A percentile compares a stretch with the other conserved stretches of the same genome.
Evolutionary conservation across 2,329 filamentous ascomycete species (phyloP).

Genomic region (Neonectria coccinea): DNA sequence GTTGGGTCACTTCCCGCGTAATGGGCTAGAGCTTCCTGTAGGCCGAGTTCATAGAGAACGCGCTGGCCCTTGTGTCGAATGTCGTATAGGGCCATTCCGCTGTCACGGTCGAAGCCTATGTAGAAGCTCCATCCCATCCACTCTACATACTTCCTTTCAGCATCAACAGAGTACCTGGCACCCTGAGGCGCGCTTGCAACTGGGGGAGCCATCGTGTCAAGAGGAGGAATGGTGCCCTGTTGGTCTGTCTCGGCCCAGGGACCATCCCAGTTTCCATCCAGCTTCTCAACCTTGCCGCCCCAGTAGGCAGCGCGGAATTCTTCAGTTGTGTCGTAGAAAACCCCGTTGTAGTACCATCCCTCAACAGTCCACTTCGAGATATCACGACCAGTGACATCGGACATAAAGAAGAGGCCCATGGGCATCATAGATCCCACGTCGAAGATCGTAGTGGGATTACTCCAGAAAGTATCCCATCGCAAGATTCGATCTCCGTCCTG

Average conservation of each 20-base stretch:
- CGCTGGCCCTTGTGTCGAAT: conserved; percentile 66
- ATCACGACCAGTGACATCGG: conserved; percentile 19
- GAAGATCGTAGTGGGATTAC: conserved; percentile 13
- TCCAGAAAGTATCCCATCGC: conserved; percentile 26
- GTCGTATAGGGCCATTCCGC: conserved; percentile 62
- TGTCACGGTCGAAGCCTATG: conserved; percentile 60
- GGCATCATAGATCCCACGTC: conserved; percentile 28
- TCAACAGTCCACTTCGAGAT: conserved; percentile 19
- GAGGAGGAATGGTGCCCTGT: conserved; percentile 20
- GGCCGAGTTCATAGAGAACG: conserved; percentile 66
- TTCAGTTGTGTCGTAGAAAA: conserved; percentile 21
- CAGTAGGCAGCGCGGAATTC: conserved; percentile 22
- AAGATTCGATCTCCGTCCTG: conserved; percentile 13
- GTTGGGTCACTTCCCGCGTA: conserved; percentile 63
- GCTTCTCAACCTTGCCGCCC: conserved; percentile 21
- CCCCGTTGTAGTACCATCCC: conserved; percentile 26
- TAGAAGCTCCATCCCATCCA: conserved; percentile 56
- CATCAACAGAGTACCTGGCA: conserved; percentile 19
- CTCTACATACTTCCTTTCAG: conserved; percentile 20
- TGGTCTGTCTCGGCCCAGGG: conserved; percentile 23
- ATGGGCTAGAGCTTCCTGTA: conserved; percentile 67
- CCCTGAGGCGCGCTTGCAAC: conserved; percentile 15
- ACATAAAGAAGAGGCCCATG: conserved; percentile 26
- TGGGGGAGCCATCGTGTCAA: conserved; percentile 23
- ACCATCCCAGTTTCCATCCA: conserved; percentile 20